phyloP scores from a whole-genome alignment of 2,329 filamentous ascomycete species.

The Pestalotiopsis sp. region DNA sequence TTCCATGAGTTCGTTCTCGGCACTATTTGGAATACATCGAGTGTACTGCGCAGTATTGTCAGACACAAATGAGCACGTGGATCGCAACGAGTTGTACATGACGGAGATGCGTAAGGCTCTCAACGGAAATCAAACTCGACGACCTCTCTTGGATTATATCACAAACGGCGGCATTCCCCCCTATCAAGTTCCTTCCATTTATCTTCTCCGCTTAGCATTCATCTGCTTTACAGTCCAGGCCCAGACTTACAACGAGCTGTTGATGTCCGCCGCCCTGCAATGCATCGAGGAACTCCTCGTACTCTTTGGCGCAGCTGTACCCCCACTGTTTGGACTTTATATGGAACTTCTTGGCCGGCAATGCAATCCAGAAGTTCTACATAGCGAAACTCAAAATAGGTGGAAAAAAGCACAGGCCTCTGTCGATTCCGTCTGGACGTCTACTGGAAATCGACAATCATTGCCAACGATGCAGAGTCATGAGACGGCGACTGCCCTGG shows the following conservation, averaged over 20 bases:
- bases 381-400: slow-evolving; percentile 13
- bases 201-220: slow-evolving; percentile 20
- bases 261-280: slow-evolving; percentile 14
- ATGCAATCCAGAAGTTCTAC: slow-evolving; percentile 6
- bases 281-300: slow-evolving; percentile 19
- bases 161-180: slow-evolving; percentile 17
- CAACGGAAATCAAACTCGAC: slow-evolving; percentile 10
- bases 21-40: slow-evolving; percentile 19
- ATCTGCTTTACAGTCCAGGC: slow-evolving; percentile 14
- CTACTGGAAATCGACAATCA: not conserved
- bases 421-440: slow-evolving; percentile 18
- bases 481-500: not conserved
- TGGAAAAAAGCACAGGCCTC: slow-evolving; percentile 17
- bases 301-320: slow-evolving; percentile 19
- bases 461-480: not conserved
- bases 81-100: slow-evolving; percentile 15
- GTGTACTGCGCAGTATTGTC: slow-evolving; percentile 16
- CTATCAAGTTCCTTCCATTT: slow-evolving; percentile 18
- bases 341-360: slow-evolving; percentile 18
- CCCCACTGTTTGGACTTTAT: slow-evolving; percentile 19
- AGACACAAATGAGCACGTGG: not conserved
- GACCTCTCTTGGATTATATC: slow-evolving; percentile 13
- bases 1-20: slow-evolving; percentile 21
- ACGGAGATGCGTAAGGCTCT: slow-evolving; percentile 17
- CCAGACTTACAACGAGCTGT: slow-evolving; percentile 8